Evolutionary conservation across 768 basidiomycete species (phyloP).

Genomic region (Saitozyma sp.): DNA sequence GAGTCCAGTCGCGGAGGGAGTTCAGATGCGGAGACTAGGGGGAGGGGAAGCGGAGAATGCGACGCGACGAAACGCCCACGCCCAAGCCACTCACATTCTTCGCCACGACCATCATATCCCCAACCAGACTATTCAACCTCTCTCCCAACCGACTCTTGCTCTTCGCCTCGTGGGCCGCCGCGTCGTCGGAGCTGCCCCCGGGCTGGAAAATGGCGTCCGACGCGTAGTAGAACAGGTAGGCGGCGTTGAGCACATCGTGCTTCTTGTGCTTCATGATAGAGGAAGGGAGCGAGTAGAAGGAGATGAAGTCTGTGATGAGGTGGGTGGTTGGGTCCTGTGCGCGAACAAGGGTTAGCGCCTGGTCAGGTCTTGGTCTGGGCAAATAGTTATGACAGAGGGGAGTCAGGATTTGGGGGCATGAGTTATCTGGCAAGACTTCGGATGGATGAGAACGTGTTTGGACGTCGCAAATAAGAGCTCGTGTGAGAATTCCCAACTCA

Average conservation of each 20-base stretch:
- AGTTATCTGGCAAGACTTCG: slow-evolving; percentile 1
- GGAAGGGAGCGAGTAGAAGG: slow-evolving; percentile 95
- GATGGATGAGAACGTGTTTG: background rate
- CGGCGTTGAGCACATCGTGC: slow-evolving; percentile 76
- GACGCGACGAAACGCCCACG: background rate
- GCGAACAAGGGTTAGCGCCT: no score
- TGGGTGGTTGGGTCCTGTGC: slow-evolving; percentile 74
- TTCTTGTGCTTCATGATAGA: slow-evolving; percentile 79
- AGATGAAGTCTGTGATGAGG: slow-evolving; percentile 90
- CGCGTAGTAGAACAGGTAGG: slow-evolving; percentile 95
- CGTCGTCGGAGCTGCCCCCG: slow-evolving; percentile 54
- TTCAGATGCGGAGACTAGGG: no score
- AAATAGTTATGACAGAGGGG: background rate
- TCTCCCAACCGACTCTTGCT: slow-evolving; percentile 66
- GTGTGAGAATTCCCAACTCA: slow-evolving; percentile 44
- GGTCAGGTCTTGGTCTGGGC: no score
- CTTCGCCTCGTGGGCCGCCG: slow-evolving; percentile 56
- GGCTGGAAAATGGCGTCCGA: slow-evolving; percentile 67
- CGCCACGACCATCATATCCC: slow-evolving; percentile 78
- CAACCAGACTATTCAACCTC: slow-evolving; percentile 69
- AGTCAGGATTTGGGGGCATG: background rate
- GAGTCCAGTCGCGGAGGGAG: no score
- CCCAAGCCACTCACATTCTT: slow-evolving; percentile 57
- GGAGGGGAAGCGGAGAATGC: no score
- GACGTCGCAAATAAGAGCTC: background rate